Percentiles rank a stretch among this genome's conserved stretches.
phyloP scores from a whole-genome alignment of 768 basidiomycete species.

The Leucocoprinus birnbaumii region DNA sequence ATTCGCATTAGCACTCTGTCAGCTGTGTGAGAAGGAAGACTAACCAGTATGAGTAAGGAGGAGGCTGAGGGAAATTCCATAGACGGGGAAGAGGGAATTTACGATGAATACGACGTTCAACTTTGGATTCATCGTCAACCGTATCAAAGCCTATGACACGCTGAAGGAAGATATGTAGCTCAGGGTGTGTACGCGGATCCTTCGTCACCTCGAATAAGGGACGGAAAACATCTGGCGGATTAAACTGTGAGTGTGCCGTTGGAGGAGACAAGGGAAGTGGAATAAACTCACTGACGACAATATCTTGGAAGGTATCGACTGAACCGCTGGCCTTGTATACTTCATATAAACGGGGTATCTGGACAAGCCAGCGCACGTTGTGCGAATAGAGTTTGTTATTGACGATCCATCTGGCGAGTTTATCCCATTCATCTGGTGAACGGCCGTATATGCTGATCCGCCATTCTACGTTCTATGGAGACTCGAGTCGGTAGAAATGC shows the following conservation, averaged over 20 bases:
- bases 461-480: conserved; percentile 87
- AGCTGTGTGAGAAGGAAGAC: conserved; percentile 16
- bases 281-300: conserved; percentile 72
- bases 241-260: not conserved
- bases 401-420: conserved; percentile 95
- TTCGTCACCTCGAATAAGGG: conserved; percentile 96
- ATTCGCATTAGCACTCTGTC: not conserved
- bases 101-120: conserved; percentile 85
- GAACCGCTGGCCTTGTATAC: conserved; percentile 90
- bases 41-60: conserved; percentile 95
- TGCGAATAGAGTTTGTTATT: conserved; percentile 92
- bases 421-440: conserved; percentile 88
- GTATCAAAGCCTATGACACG: conserved; percentile 96
- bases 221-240: conserved; percentile 79
- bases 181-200: conserved; percentile 86
- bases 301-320: conserved; percentile 85
- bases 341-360: conserved; percentile 92
- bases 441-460: conserved; percentile 94
- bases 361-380: conserved; percentile 97
- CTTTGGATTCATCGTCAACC: conserved; percentile 98
- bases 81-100: conserved; percentile 91
- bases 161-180: conserved; percentile 92
- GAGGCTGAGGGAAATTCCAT: conserved; percentile 89
- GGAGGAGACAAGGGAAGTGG: not conserved
- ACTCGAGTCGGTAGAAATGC: not conserved